Evolutionary conservation across 139 green algal species (phyloP).

Genomic region (Chlamydomonas sp.): DNA sequence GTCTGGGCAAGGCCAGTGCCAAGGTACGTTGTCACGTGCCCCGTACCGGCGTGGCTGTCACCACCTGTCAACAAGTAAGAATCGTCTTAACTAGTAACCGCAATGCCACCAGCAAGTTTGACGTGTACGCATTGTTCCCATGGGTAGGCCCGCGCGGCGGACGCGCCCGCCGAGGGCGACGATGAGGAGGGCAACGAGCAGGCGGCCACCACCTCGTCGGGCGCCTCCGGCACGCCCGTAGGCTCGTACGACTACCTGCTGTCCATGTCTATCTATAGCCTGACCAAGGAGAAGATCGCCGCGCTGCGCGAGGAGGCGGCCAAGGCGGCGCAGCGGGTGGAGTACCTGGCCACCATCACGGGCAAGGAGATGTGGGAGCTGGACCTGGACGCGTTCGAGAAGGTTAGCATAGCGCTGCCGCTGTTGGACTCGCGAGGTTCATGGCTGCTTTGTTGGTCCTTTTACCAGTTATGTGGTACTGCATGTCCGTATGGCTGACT

Average conservation of each 20-base stretch:
- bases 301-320: constrained; percentile 58
- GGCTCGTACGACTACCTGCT: constrained; percentile 96
- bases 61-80: too few relatives aligned
- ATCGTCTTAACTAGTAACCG: neutral
- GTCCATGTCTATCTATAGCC: constrained; percentile 92
- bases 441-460: constrained; percentile 27
- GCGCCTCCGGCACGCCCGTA: constrained; percentile 17
- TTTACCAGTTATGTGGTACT: neutral
- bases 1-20: constrained; percentile 58
- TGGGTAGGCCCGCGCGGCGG: neutral
- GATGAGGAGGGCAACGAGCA: constrained; percentile 59
- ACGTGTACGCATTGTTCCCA: neutral
- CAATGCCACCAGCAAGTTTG: neutral
- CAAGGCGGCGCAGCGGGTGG: constrained; percentile 63
- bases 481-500: too few relatives aligned
- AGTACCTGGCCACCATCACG: constrained; percentile 67
- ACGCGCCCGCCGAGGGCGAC: constrained; percentile 11
- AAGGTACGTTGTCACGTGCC: neutral
- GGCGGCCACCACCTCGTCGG: constrained; percentile 1
- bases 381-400: constrained; percentile 88
- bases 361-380: constrained; percentile 79
- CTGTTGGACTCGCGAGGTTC: neutral
- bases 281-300: constrained; percentile 95
- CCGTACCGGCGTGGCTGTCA: neutral
- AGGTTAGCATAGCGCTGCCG: constrained; percentile 37